Evolutionary conservation across 371 early-diverging fungal genomes (phyloP).

Genomic region (Apophysomyces trapeziformis): DNA sequence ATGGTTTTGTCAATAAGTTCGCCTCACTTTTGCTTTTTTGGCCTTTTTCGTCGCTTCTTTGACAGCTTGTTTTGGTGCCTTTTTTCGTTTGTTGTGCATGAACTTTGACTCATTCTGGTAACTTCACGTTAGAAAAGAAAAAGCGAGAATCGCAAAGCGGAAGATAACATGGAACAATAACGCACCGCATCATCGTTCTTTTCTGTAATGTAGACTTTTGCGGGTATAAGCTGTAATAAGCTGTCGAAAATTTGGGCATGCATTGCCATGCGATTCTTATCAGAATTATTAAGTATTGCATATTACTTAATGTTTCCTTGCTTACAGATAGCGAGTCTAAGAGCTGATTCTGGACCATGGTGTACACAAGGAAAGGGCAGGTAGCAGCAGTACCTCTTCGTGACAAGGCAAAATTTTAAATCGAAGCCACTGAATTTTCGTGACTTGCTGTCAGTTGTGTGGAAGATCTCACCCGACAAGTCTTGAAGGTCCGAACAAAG

Average conservation of each 20-base stretch:
- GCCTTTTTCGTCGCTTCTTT: conserved; percentile 82
- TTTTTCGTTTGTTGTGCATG: conserved; percentile 75
- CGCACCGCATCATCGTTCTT: conserved; percentile 54
- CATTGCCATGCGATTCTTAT: conserved; percentile 61
- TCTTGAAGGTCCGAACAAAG: too few species aligned
- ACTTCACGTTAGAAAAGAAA: conserved; percentile 1
- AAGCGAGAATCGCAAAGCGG: not conserved
- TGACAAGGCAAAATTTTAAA: conserved; percentile 1
- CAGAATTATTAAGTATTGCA: not conserved
- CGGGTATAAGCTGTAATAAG: conserved; percentile 74
- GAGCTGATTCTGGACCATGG: conserved; percentile 42
- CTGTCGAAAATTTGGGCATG: conserved; percentile 67
- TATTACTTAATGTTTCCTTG: not conserved
- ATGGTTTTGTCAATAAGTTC: not conserved
- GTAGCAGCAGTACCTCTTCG: not conserved
- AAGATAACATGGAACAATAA: conserved; percentile 4
- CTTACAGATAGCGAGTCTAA: conserved; percentile 37
- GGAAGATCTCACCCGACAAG: not conserved
- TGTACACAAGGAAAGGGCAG: conserved; percentile 4
- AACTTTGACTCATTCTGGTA: conserved; percentile 55
- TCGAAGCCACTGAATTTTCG: not conserved
- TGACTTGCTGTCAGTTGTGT: not conserved
- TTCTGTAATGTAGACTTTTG: conserved; percentile 70
- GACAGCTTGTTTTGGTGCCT: conserved; percentile 77
- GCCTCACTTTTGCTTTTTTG: conserved; percentile 71